phyloP scores from a whole-genome alignment of 371 early-diverging fungal species.

The Rhizopus microsporus region DNA sequence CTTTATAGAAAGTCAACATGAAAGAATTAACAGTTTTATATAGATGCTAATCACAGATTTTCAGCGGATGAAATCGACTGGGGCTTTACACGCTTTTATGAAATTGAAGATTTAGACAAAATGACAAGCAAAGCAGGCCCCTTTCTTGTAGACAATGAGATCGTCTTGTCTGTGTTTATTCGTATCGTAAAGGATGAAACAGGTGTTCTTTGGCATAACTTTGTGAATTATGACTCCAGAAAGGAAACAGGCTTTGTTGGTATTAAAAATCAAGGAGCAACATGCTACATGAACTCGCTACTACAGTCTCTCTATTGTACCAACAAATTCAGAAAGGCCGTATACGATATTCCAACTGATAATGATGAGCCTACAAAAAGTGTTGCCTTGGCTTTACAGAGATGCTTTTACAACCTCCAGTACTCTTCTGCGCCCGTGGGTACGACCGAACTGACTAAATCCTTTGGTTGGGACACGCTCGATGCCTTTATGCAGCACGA shows the following conservation, averaged over 20 bases:
- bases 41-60: constrained; percentile 87
- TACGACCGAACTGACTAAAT: constrained; percentile 92
- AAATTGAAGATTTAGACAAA: constrained; percentile 50
- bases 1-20: neutral
- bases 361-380: constrained; percentile 83
- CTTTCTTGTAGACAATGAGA: constrained; percentile 66
- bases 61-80: constrained; percentile 86
- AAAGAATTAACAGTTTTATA: neutral
- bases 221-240: constrained; percentile 81
- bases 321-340: constrained; percentile 89
- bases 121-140: constrained; percentile 41
- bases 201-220: constrained; percentile 82
- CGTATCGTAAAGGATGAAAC: constrained; percentile 85
- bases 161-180: constrained; percentile 75
- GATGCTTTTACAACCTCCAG: constrained; percentile 93
- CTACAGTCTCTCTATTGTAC: constrained; percentile 98
- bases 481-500: constrained; percentile 98
- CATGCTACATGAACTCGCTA: constrained; percentile 99
- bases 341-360: constrained; percentile 90
- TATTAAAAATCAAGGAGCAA: constrained; percentile 98
- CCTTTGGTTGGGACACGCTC: constrained; percentile 96
- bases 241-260: constrained; percentile 94
- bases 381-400: constrained; percentile 91
- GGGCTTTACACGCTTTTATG: constrained; percentile 89
- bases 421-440: constrained; percentile 69